phyloP scores from a whole-genome alignment of 139 green algal species.

The Penium margaritaceum region DNA sequence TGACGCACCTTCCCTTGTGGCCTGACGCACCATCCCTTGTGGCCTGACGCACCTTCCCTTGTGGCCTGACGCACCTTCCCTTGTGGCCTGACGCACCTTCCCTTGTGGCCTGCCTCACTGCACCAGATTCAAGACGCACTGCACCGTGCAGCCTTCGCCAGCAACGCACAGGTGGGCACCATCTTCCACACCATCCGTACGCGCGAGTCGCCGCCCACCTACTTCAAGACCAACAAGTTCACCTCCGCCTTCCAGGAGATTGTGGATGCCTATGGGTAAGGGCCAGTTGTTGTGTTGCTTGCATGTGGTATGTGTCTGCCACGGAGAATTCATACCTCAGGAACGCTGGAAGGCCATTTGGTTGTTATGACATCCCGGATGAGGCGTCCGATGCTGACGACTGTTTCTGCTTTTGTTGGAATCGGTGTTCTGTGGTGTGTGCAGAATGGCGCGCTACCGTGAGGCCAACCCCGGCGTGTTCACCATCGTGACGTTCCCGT shows the following conservation, averaged over 20 bases:
- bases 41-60: neutral
- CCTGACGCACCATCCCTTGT: no score
- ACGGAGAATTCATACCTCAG: no score
- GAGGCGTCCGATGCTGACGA: no score
- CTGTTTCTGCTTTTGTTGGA: no score
- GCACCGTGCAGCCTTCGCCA: slow-evolving; percentile 31
- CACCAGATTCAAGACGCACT: slow-evolving; percentile 49
- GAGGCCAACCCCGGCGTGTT: slow-evolving; percentile 91
- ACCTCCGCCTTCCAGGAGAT: slow-evolving; percentile 86
- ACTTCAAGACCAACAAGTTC: slow-evolving; percentile 84
- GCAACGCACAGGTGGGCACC: slow-evolving; percentile 62
- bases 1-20: no score
- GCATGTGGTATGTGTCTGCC: no score
- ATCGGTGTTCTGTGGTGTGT: neutral
- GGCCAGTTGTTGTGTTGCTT: no score
- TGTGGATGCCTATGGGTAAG: slow-evolving; percentile 86
- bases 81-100: neutral
- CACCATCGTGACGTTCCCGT: slow-evolving; percentile 96
- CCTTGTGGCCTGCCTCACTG: no score
- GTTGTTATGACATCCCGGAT: no score
- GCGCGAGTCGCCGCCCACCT: slow-evolving; percentile 81
- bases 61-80: neutral
- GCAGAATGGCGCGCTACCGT: slow-evolving; percentile 74
- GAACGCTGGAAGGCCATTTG: no score
- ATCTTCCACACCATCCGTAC: slow-evolving; percentile 83